Evolutionary conservation across 805 yeast genomes (phyloP), one percentile per base, ranked within the genome.

Genomic region (Suhomyces canberraensis): DNA sequence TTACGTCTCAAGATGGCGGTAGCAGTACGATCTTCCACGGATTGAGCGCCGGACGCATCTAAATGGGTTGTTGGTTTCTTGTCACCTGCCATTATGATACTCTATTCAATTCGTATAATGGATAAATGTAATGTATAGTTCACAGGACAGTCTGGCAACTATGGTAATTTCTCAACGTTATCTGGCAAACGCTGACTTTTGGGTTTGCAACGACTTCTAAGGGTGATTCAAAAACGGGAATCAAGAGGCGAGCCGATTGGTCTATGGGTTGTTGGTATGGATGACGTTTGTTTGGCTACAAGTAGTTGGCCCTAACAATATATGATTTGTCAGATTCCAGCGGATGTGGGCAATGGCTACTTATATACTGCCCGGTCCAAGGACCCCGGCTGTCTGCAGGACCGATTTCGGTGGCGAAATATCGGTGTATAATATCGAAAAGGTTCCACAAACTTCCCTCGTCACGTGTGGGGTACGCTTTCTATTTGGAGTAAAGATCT

Each of bases 1-100:
- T 93, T 93, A 69, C 91, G 80, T 71, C 96, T 84, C 56, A 93
- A 73, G 57, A 93, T 93, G 31, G 99, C 99, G 38, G 98, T 93
- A 47, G 99, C 99, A 36, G 96, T 88, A 48, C 75, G 78, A 45
- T 73, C 76, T 51, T 81, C 86, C 28, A 69, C 69, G 38, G 60
- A 51, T 30, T 73, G 75, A 32, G 77, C 75, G 35, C 93, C 93
- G 35, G 89, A 79, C 47, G 84, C 87, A 47, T 68, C 74, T 46
- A 65, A 54, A 43, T 62, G 60, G 16, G 28, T 19, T 22, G 5
- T 11, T 16, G 62, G 60, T 51, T 67, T 66, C 46, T 64, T 60
- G 36, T 52, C 49, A 22, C 37, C 51, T 25, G 47, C 42, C 54
- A 48, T 50, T 16, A 16, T 21, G 30, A 11, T 25, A 14, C 14